Percentiles rank a stretch among this genome's conserved stretches.
Evolutionary conservation across 305 asterid genomes (phyloP).

Genomic region (Rubia tinctorum): DNA sequence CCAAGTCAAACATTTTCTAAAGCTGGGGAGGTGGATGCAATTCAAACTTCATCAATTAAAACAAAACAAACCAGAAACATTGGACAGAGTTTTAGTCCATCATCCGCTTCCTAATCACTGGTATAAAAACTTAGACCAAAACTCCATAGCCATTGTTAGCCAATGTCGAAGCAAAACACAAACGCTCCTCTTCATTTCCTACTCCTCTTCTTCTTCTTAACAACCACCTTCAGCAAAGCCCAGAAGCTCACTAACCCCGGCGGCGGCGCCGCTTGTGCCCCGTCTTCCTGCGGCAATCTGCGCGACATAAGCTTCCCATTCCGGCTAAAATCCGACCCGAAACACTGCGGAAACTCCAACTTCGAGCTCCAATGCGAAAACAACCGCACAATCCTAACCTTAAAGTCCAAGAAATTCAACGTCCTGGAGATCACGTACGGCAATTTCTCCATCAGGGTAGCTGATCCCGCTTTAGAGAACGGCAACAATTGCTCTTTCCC

Average conservation of each 20-base stretch:
- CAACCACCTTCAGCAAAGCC: constrained; percentile 13
- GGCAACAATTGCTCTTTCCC: constrained; percentile 17
- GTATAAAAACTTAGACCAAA: background rate
- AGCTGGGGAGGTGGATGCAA: background rate
- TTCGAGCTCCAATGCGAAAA: constrained; percentile 25
- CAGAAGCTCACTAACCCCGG: background rate
- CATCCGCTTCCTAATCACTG: background rate
- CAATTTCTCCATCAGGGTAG: constrained; percentile 23
- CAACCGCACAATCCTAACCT: constrained; percentile 16
- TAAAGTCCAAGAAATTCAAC: constrained; percentile 15
- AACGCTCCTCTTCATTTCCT: background rate
- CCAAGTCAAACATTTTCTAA: too few species aligned
- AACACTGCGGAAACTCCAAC: constrained; percentile 19
- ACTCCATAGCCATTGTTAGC: background rate
- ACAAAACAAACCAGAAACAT: background rate
- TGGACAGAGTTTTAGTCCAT: background rate
- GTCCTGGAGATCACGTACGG: constrained; percentile 21
- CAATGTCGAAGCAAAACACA: constrained; percentile 7
- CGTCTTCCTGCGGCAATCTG: constrained; percentile 27
- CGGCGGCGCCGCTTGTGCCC: constrained; percentile 1
- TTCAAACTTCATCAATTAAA: background rate
- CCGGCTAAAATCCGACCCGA: constrained; percentile 26
- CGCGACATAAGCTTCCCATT: constrained; percentile 22
- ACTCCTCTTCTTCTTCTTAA: constrained; percentile 4
- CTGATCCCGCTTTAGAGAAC: constrained; percentile 17